Conservation (phyloP, 768 basidiomycete genomes). For the Mycena sanguinolenta region DNA sequence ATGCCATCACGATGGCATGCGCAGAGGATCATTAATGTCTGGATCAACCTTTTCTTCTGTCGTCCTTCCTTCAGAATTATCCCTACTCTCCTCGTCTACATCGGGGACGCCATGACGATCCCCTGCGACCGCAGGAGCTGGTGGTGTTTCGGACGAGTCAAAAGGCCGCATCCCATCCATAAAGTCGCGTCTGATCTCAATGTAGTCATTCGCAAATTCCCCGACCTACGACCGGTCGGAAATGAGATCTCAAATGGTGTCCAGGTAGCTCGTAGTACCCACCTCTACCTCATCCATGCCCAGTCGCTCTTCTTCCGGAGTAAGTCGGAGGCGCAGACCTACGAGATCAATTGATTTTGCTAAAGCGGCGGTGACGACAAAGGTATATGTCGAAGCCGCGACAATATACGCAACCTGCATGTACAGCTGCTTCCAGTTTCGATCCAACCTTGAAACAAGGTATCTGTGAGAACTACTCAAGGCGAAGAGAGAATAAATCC, state of each 20-base stretch:
- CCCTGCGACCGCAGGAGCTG: constrained; percentile 49
- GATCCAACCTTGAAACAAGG: constrained; percentile 57
- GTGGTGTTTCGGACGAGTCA: constrained; percentile 45
- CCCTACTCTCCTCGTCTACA: constrained; percentile 36
- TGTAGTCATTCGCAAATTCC: constrained; percentile 78
- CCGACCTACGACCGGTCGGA: constrained; percentile 63
- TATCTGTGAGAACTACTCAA: neutral
- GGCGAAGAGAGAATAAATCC: constrained; percentile 50
- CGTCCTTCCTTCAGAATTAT: constrained; percentile 12
- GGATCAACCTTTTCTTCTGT: constrained; percentile 29
- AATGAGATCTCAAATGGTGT: neutral
- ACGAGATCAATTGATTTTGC: constrained; percentile 68
- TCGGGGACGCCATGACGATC: constrained; percentile 57
- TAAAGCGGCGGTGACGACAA: constrained; percentile 72
- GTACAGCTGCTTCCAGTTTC: constrained; percentile 84
- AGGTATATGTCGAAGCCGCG: constrained; percentile 70
- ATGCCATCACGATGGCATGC: too few relatives aligned
- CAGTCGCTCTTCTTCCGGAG: constrained; percentile 67
- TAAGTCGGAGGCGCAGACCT: constrained; percentile 67
- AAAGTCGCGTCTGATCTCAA: constrained; percentile 77
- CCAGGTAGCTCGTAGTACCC: constrained; percentile 32
- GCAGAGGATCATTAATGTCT: neutral
- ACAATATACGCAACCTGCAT: constrained; percentile 79
- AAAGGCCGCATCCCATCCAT: constrained; percentile 63
- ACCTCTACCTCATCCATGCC: constrained; percentile 85